Base-by-base conservation (phyloP, 2,329 filamentous ascomycete species). In the Penicillium sclerotiorum region DNA sequence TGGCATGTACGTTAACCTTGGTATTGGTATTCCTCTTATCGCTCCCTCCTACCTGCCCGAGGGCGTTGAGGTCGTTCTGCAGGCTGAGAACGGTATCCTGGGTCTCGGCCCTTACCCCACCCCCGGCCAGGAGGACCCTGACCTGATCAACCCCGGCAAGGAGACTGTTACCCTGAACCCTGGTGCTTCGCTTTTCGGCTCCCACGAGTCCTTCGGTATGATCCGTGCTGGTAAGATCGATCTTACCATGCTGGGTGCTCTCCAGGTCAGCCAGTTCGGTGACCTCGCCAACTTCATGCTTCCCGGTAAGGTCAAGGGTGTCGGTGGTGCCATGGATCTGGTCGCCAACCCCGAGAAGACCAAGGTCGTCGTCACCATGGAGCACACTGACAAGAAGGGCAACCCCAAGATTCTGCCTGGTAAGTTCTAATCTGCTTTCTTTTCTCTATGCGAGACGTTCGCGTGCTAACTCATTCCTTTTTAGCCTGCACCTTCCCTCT, bases 281-380 rank as follows among this genome's bases (percentile, higher is more conserved):
- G 90, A 95, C 67, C 74, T 95, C 45, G 90, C 90, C 49, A 94
- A 94, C 75, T 95, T 90, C 78, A 94, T 94, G 87, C 87, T 95
- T 58, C 90, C 90, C 0, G 90, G 90, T 45, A 94, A 93, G 74
- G 83, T 70, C 45, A 94, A 94, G 80, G 90, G 90, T 41, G 92
- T 95, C 82, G 90, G 90, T 52, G 86, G 86, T 43, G 86, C 86
- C 39, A 89, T 89, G 86, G 86, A 89, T 65, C 73, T 89, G n/a
- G 85, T 89, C 12, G 84, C 83, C 52, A 88, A 88, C 72, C 86
- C 86, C 1, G 82, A 86, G 61, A 80, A 80, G 65, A 89, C 86
- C 60, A 88, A 86, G 76, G 86, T 89, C 55, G 84, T 89, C 13
- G 84, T 88, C 4, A 83, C 85, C 1, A 88, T 85, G 37, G 85